phyloP scores from a whole-genome alignment of 129 eudicot species.

The Lactuca sativa region DNA sequence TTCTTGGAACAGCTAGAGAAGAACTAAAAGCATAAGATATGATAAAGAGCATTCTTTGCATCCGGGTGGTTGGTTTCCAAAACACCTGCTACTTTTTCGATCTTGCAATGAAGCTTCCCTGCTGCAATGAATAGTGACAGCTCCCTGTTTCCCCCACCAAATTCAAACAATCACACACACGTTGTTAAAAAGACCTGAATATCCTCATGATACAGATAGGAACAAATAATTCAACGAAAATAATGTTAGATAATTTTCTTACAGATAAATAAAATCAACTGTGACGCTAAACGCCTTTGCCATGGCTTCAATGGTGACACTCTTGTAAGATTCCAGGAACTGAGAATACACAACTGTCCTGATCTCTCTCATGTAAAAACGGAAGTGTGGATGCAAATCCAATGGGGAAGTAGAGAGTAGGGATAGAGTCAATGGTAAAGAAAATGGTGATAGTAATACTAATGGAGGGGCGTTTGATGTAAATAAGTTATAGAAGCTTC shows the following conservation, averaged over 20 bases:
- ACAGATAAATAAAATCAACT: conserved; percentile 30
- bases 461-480: conserved; percentile 80
- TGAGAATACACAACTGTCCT: conserved; percentile 87
- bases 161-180: too few species aligned
- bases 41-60: conserved; percentile 96
- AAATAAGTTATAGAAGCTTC: conserved; percentile 75
- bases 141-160: conserved; percentile 49
- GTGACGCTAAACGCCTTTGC: conserved; percentile 92
- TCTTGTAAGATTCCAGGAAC: conserved; percentile 90
- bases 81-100: conserved; percentile 93
- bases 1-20: too few species aligned
- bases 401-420: conserved; percentile 37
- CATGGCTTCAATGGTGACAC: conserved; percentile 95
- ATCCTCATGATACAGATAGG: too few species aligned
- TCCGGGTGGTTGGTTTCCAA: conserved; percentile 92
- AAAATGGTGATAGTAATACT: conserved; percentile 44
- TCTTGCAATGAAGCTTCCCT: conserved; percentile 96
- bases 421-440: conserved; percentile 55
- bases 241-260: too few species aligned
- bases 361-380: conserved; percentile 94
- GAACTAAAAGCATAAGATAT: neutral
- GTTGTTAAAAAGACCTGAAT: too few species aligned
- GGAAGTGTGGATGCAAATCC: conserved; percentile 73
- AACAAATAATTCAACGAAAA: too few species aligned
- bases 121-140: conserved; percentile 93